These are phyloP conservation scores for Puccinia horiana DNA, from an alignment of 1,284 basidiomycete genomes.

Conservation along the genomic window DNA sequence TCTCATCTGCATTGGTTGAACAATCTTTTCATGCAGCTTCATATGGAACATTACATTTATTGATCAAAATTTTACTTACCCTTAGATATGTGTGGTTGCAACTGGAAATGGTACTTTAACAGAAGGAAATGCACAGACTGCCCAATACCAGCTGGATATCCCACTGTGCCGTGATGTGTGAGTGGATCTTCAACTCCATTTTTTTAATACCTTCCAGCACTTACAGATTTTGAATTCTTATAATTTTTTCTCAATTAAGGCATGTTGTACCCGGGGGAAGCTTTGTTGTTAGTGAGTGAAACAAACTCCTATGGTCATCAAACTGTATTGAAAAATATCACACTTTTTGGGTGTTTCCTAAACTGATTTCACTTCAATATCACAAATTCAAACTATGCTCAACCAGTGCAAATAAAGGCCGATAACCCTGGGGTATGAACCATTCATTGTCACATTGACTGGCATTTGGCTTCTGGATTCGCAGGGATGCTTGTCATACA, in stretches of 20 bases:
- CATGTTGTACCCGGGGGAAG: conserved; percentile 22
- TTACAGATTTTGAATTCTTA: background rate
- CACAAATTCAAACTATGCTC: background rate
- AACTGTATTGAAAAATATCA: background rate
- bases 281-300: conserved; percentile 15
- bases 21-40: background rate
- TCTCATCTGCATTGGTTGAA: background rate
- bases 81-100: background rate
- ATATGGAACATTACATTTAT: background rate
- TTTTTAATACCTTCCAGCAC: too few species aligned
- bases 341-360: background rate
- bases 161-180: conserved; percentile 19
- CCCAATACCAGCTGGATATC: background rate
- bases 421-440: conserved; percentile 35
- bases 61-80: background rate
- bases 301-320: background rate
- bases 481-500: conserved; percentile 41
- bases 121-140: background rate
- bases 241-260: background rate
- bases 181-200: too few species aligned
- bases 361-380: background rate
- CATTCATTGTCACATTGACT: conserved; percentile 38
- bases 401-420: conserved; percentile 15
- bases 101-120: conserved; percentile 19
- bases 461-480: conserved; percentile 36